phyloP scores from a whole-genome alignment of 169 alveolate species.

The Perkinsus olseni region DNA sequence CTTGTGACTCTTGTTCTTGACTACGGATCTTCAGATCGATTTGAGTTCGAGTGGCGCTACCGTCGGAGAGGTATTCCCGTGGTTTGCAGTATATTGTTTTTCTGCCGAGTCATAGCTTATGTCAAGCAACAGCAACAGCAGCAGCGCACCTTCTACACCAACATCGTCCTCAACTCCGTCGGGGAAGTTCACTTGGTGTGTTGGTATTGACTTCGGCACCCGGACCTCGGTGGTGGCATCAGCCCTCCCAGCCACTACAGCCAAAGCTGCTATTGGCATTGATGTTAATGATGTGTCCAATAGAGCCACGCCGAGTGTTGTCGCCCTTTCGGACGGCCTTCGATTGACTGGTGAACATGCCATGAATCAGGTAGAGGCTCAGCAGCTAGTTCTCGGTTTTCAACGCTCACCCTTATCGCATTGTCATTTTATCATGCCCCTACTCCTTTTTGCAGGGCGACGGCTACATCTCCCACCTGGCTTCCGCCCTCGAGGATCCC shows the following conservation, averaged over 20 bases:
- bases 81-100: neutral
- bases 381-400: too few relatives aligned
- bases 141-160: neutral
- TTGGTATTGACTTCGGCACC: neutral
- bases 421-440: neutral
- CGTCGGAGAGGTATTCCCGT: too few relatives aligned
- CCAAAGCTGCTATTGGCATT: neutral
- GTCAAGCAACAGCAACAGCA: neutral
- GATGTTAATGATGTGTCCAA: neutral
- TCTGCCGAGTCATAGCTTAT: neutral
- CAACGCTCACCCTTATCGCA: too few relatives aligned
- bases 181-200: neutral
- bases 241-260: neutral
- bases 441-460: neutral
- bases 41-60: neutral
- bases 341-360: neutral
- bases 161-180: neutral
- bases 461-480: neutral
- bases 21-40: neutral
- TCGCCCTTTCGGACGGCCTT: neutral
- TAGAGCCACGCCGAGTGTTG: neutral
- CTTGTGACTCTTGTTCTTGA: neutral
- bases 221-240: neutral
- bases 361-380: neutral
- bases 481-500: neutral